Evolutionary conservation across 495 filamentous ascomycete species (phyloP).

Genomic region (Parmelia sp.): DNA sequence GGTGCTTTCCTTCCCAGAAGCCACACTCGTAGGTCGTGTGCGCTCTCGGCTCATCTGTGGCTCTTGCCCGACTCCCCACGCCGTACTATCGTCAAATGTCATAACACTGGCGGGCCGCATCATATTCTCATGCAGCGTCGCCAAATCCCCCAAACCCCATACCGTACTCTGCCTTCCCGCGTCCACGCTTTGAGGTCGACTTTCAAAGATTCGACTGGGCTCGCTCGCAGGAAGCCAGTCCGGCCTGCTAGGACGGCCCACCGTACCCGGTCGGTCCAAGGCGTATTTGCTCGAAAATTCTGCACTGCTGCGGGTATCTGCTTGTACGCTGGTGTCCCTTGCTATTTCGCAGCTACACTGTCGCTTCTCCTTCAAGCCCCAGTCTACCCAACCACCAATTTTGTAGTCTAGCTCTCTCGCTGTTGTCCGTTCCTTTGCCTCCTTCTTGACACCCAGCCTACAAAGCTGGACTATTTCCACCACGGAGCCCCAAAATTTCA

Average conservation of each 20-base stretch:
- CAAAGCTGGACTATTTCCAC: constrained; percentile 23
- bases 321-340: neutral
- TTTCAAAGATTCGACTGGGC: neutral
- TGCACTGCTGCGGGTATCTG: neutral
- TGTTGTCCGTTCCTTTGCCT: constrained; percentile 20
- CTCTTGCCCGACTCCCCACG: neutral
- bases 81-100: neutral
- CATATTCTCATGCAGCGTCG: constrained; percentile 6
- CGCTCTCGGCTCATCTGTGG: neutral
- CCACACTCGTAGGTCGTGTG: constrained; percentile 3
- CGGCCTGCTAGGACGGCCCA: neutral
- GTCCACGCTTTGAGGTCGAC: neutral
- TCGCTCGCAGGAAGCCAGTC: neutral
- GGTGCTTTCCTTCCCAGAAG: constrained; percentile 8
- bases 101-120: constrained; percentile 3
- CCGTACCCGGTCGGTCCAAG: neutral
- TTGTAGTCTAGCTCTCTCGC: constrained; percentile 22
- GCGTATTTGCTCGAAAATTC: constrained; percentile 5
- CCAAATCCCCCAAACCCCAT: constrained; percentile 1
- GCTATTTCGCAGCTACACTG: constrained; percentile 18
- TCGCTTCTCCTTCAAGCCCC: constrained; percentile 16
- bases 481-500: constrained; percentile 24
- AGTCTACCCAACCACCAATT: constrained; percentile 23
- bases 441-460: constrained; percentile 20
- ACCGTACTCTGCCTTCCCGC: neutral